These are phyloP conservation scores for Ramalina intermedia DNA, from an alignment of 495 filamentous ascomycete genomes.

Conservation along the genomic window DNA sequence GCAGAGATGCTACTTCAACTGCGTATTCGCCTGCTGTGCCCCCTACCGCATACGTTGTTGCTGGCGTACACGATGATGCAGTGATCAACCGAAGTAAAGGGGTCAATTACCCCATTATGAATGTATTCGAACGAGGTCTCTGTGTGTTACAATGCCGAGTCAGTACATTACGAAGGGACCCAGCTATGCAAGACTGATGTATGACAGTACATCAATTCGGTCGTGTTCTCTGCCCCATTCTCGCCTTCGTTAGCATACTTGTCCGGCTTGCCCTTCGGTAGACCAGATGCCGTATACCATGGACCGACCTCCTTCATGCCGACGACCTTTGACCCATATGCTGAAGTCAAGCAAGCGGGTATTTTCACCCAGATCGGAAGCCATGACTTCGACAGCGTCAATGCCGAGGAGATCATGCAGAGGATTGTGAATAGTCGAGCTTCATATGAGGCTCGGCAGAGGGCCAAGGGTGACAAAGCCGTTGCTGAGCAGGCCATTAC, in stretches of 20 bases:
- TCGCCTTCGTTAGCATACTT: slow-evolving; percentile 65
- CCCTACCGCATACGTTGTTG: slow-evolving; percentile 68
- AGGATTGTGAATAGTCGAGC: slow-evolving; percentile 73
- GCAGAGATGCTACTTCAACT: slow-evolving; percentile 56
- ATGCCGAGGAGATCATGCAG: slow-evolving; percentile 82
- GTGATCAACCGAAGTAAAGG: slow-evolving; percentile 95
- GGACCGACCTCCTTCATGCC: slow-evolving; percentile 88
- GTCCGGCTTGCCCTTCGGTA: slow-evolving; percentile 55
- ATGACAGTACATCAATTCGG: slow-evolving; percentile 64
- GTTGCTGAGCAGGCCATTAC: slow-evolving; percentile 44
- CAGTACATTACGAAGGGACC: slow-evolving; percentile 18
- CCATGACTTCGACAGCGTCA: slow-evolving; percentile 75
- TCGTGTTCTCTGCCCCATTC: slow-evolving; percentile 83
- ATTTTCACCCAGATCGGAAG: slow-evolving; percentile 58
- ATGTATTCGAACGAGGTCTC: slow-evolving; percentile 88
- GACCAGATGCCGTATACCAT: slow-evolving; percentile 77
- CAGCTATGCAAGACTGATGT: slow-evolving; percentile 10
- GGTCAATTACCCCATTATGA: slow-evolving; percentile 98
- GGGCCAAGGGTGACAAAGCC: slow-evolving; percentile 72
- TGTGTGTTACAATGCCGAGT: slow-evolving; percentile 91
- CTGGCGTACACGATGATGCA: slow-evolving; percentile 83
- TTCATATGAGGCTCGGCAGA: slow-evolving; percentile 80
- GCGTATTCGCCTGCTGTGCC: slow-evolving; percentile 53
- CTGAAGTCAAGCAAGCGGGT: slow-evolving; percentile 58
- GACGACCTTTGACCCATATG: slow-evolving; percentile 73